Evolutionary conservation across 345 rosid species (phyloP).

Genomic region (Schrenkiella parvula): DNA sequence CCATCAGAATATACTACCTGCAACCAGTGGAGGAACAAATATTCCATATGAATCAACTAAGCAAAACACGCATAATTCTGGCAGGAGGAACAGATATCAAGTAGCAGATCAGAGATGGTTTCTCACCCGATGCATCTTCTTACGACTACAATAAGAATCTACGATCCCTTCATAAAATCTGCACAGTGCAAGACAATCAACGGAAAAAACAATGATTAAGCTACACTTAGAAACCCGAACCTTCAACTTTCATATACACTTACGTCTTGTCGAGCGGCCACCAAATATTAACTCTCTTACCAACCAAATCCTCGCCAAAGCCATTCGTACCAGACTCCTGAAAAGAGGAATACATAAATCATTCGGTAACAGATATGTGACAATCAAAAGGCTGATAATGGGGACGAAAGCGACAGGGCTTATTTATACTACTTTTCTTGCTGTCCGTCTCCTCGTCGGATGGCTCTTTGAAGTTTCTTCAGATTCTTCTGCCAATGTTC

Average conservation of each 20-base stretch:
- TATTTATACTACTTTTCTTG: constrained; percentile 39
- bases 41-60: constrained; percentile 7
- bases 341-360: background rate
- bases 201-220: background rate
- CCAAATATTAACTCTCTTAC: constrained; percentile 57
- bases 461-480: constrained; percentile 38
- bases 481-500: constrained; percentile 26
- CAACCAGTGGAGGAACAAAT: constrained; percentile 8
- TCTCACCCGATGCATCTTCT: constrained; percentile 61
- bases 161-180: constrained; percentile 71
- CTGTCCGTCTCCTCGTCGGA: constrained; percentile 37
- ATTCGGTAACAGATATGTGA: background rate
- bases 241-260: constrained; percentile 23
- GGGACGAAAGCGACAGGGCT: background rate
- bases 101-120: constrained; percentile 15
- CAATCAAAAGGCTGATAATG: constrained; percentile 2
- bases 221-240: background rate
- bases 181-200: constrained; percentile 28
- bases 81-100: background rate
- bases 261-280: constrained; percentile 70
- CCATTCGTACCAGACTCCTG: constrained; percentile 38
- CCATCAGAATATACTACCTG: constrained; percentile 73
- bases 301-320: constrained; percentile 43
- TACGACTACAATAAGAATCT: constrained; percentile 40
- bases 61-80: background rate